Percentiles rank a stretch among this genome's conserved stretches.
phyloP scores from a whole-genome alignment of 306 rosid species.

The Lathyrus sativus region DNA sequence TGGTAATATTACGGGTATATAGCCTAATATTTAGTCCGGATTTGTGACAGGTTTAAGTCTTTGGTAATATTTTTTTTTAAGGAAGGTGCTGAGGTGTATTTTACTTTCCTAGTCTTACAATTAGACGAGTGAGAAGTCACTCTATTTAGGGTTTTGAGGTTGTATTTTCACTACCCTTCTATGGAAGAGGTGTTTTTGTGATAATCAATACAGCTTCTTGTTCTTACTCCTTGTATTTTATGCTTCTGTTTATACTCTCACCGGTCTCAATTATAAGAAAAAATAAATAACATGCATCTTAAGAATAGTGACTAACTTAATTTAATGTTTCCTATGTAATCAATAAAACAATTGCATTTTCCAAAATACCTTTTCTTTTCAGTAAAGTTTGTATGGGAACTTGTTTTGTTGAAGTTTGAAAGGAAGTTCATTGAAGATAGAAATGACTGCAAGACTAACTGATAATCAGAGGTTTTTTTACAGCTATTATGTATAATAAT shows the following conservation, averaged over 20 bases:
- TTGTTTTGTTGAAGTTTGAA: neutral
- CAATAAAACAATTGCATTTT: too few relatives aligned
- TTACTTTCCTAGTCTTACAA: neutral
- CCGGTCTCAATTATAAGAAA: too few relatives aligned
- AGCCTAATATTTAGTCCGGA: neutral
- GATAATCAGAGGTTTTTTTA: constrained; percentile 18
- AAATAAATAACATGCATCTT: too few relatives aligned
- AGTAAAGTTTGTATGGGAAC: too few relatives aligned
- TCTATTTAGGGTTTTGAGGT: neutral
- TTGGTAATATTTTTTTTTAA: neutral
- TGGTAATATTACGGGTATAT: neutral
- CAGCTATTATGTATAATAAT: constrained; percentile 15
- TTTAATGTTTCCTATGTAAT: too few relatives aligned
- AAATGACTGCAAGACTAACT: constrained; percentile 26
- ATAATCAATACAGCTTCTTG: neutral
- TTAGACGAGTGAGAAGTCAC: neutral
- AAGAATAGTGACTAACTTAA: too few relatives aligned
- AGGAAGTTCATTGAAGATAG: constrained; percentile 12
- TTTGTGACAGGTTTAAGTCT: neutral
- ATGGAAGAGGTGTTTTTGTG: neutral
- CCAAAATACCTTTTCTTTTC: too few relatives aligned
- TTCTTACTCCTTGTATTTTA: constrained; percentile 1
- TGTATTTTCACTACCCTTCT: neutral
- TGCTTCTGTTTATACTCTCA: neutral
- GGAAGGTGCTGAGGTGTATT: neutral